Evolutionary conservation across 768 basidiomycete species (phyloP).

Genomic region (Candolleomyces eurysporus): DNA sequence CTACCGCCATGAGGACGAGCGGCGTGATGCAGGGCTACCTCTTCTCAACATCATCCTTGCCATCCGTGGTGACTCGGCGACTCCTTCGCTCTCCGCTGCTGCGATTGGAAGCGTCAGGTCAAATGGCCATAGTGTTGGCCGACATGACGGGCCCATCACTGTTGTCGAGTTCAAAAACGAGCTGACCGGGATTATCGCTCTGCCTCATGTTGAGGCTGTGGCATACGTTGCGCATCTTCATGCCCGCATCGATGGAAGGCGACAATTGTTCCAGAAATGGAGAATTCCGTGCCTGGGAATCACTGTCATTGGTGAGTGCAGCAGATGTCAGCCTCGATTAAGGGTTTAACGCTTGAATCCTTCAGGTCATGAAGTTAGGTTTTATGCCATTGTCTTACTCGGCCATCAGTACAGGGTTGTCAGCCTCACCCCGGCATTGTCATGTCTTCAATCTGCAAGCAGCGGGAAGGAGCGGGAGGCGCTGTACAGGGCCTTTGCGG

Average conservation of each 20-base stretch:
- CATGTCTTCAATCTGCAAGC: constrained; percentile 16
- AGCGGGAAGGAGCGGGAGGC: constrained; percentile 11
- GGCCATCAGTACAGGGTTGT: constrained; percentile 17
- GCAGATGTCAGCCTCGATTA: constrained; percentile 7
- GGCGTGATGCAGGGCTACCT: constrained; percentile 5
- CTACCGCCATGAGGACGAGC: constrained; percentile 12
- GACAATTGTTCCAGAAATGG: constrained; percentile 9
- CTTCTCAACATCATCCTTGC: constrained; percentile 7
- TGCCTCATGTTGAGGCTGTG: constrained; percentile 10
- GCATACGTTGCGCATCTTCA: constrained; percentile 7
- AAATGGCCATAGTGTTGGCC: constrained; percentile 3
- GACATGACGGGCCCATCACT: background rate
- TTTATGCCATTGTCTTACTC: constrained; percentile 17
- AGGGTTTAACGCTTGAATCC: constrained; percentile 12
- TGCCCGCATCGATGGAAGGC: background rate
- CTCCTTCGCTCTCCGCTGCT: background rate
- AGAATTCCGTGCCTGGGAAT: constrained; percentile 16
- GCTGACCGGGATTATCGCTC: background rate
- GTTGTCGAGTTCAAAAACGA: constrained; percentile 15
- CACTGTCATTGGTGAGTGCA: constrained; percentile 20
- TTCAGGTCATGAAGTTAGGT: constrained; percentile 12
- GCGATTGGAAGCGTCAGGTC: constrained; percentile 4
- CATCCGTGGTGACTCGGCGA: background rate
- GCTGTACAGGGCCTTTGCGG: constrained; percentile 18
- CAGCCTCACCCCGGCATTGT: constrained; percentile 18